A percentile compares a stretch with the other conserved stretches of the same genome.
These are phyloP conservation scores for Cydonia oblonga DNA, from an alignment of 331 rosid species.

Conservation along the genomic window DNA sequence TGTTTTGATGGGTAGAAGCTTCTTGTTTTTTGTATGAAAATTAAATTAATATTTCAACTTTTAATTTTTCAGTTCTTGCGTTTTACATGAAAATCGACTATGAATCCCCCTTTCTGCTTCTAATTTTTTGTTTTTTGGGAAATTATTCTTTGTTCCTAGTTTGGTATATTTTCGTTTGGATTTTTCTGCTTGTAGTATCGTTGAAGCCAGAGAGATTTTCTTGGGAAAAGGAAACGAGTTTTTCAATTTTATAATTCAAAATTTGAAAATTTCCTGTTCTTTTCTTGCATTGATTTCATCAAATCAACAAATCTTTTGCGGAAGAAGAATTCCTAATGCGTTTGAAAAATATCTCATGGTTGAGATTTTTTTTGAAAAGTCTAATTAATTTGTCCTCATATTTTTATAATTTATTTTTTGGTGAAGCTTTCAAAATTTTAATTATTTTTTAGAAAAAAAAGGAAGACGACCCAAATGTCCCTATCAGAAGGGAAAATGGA, in stretches of 20 bases:
- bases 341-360: background rate
- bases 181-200: background rate
- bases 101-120: background rate
- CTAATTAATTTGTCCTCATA: background rate
- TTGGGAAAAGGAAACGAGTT: background rate
- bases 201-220: background rate
- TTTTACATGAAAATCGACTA: background rate
- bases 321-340: too few species aligned
- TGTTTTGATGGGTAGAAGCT: background rate
- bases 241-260: too few species aligned
- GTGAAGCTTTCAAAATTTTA: background rate
- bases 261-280: too few species aligned
- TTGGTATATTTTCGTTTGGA: background rate
- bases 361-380: background rate
- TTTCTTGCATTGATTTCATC: too few species aligned
- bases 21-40: background rate
- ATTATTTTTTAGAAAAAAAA: background rate
- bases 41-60: background rate
- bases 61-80: background rate
- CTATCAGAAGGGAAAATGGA: background rate
- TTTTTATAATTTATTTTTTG: too few species aligned
- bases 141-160: background rate
- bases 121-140: too few species aligned
- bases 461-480: slow-evolving; percentile 3
- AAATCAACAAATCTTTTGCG: too few species aligned